Conservation (phyloP, 208 protist genomes). For the Balamuthia mandrillaris region DNA sequence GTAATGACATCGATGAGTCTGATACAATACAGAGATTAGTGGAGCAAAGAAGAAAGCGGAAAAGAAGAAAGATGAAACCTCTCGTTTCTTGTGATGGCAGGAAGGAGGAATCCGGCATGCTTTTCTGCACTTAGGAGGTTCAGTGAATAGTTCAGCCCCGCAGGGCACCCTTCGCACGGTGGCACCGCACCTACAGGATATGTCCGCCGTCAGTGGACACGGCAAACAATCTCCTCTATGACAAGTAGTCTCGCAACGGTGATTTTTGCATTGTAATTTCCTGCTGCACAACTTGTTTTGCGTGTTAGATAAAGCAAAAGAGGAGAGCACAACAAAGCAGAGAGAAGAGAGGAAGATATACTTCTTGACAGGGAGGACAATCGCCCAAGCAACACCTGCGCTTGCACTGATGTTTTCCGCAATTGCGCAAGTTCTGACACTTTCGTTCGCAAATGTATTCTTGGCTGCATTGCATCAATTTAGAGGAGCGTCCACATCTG, state of each 20-base stretch:
- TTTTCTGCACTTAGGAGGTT: neutral
- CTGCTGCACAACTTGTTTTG: neutral
- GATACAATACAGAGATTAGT: neutral
- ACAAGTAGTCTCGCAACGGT: neutral
- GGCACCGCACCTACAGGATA: neutral
- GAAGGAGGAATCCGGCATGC: neutral
- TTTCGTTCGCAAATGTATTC: conserved; percentile 5
- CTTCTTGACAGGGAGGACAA: neutral
- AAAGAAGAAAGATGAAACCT: neutral
- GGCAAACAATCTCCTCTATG: neutral
- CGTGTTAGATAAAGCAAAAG: neutral
- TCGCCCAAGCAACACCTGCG: neutral
- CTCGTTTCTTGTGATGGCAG: neutral
- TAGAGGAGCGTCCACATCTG: neutral
- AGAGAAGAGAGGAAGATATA: neutral
- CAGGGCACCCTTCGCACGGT: neutral
- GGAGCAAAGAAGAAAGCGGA: neutral
- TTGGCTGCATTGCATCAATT: neutral
- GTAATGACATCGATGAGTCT: neutral
- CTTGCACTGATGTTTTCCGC: conserved; percentile 4
- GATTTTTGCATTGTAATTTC: neutral
- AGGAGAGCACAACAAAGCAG: neutral
- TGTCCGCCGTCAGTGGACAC: neutral
- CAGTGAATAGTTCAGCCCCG: neutral
- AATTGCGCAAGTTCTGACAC: neutral